Conservation (phyloP, 116 monocot species). For the Trichopus zeylanicus region DNA sequence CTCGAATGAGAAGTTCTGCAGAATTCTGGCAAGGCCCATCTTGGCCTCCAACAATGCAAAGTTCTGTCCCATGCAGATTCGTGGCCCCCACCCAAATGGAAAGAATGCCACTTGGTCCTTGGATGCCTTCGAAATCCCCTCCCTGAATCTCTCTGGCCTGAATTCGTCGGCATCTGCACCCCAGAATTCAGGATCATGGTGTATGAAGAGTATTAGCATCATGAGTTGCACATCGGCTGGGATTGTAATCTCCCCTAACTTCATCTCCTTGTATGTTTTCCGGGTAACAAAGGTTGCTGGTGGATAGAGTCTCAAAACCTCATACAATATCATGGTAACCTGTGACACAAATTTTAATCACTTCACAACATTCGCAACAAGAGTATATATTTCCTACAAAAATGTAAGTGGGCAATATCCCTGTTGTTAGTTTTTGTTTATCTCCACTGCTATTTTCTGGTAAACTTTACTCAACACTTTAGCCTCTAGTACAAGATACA, state of each 20-base stretch:
- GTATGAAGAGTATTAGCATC: slow-evolving; percentile 5
- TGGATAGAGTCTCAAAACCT: slow-evolving; percentile 20
- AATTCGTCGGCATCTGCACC: slow-evolving; percentile 25
- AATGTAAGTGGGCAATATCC: too few relatives aligned
- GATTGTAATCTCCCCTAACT: slow-evolving; percentile 9
- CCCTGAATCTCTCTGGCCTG: slow-evolving; percentile 16
- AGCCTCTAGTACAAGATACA: too few relatives aligned
- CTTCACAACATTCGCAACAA: background rate
- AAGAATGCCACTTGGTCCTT: slow-evolving; percentile 18
- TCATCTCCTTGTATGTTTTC: slow-evolving; percentile 2
- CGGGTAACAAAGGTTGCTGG: background rate
- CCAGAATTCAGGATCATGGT: slow-evolving; percentile 14
- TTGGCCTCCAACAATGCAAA: slow-evolving; percentile 43
- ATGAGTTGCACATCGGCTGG: slow-evolving; percentile 5
- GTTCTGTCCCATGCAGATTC: slow-evolving; percentile 41
- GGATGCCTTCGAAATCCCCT: slow-evolving; percentile 10
- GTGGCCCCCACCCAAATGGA: slow-evolving; percentile 34
- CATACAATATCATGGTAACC: slow-evolving; percentile 15
- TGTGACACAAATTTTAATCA: background rate
- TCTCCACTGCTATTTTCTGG: background rate
- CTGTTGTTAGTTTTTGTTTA: slow-evolving; percentile 8
- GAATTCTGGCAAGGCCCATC: slow-evolving; percentile 23
- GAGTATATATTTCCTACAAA: too few relatives aligned
- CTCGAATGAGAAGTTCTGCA: slow-evolving; percentile 30
- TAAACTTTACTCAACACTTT: too few relatives aligned